A percentile compares a stretch with the other conserved stretches of the same genome.
phyloP scores from a whole-genome alignment of 148 eudicot species.

The Mesembryanthemum crystallinum region DNA sequence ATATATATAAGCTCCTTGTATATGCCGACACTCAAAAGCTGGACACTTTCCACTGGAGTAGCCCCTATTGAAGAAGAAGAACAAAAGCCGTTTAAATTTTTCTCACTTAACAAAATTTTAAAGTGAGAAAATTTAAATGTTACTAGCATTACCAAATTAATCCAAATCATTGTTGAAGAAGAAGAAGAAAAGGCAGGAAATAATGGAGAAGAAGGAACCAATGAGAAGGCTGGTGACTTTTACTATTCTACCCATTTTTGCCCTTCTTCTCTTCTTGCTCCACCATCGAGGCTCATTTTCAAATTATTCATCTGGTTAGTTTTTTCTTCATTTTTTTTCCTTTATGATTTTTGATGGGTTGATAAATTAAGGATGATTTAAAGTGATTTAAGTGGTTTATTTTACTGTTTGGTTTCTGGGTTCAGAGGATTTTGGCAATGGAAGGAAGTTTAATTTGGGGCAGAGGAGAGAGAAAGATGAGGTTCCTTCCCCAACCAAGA shows the following conservation, averaged over 20 bases:
- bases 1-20: too few relatives aligned
- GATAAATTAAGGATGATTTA: not conserved
- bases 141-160: too few relatives aligned
- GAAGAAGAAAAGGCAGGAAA: not conserved
- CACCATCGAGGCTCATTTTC: slow-evolving; percentile 28
- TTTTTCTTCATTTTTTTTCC: not conserved
- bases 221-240: slow-evolving; percentile 22
- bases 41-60: too few relatives aligned
- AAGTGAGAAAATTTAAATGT: too few relatives aligned
- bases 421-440: slow-evolving; percentile 23
- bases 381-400: not conserved
- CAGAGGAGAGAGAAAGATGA: slow-evolving; percentile 14
- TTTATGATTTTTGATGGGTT: too few relatives aligned
- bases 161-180: too few relatives aligned
- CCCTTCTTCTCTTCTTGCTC: slow-evolving; percentile 20
- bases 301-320: slow-evolving; percentile 23
- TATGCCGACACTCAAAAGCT: too few relatives aligned
- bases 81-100: too few relatives aligned
- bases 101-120: too few relatives aligned
- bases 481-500: not conserved
- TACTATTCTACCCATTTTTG: slow-evolving; percentile 25
- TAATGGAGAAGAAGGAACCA: slow-evolving; percentile 36
- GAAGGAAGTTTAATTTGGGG: slow-evolving; percentile 13
- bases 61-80: too few relatives aligned
- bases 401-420: not conserved